Evolutionary conservation across 2,329 filamentous ascomycete species (phyloP).

Genomic region (Aspergillus oerlinghausenensis): DNA sequence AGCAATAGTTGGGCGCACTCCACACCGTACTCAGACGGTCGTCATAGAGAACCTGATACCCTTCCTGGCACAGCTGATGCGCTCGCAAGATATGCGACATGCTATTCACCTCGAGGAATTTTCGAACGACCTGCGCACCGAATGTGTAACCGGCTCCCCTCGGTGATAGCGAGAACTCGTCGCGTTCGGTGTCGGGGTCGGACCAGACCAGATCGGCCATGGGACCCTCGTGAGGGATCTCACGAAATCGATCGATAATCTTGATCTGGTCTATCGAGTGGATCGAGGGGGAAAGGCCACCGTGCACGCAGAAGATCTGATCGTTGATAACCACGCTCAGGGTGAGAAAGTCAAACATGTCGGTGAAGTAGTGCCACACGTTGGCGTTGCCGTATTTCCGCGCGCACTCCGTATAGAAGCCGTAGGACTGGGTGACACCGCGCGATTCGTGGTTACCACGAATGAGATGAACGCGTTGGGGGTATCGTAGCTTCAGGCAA

Average conservation of each 20-base stretch:
- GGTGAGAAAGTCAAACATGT: conserved; percentile 99
- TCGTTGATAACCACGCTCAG: conserved; percentile 97
- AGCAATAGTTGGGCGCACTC: conserved; percentile 96
- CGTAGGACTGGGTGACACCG: conserved; percentile 96
- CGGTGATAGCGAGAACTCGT: conserved; percentile 93
- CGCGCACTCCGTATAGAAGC: conserved; percentile 97
- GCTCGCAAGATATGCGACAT: conserved; percentile 97
- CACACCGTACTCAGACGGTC: conserved; percentile 93
- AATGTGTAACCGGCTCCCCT: conserved; percentile 96
- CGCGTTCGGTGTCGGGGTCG: conserved; percentile 92
- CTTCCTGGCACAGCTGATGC: conserved; percentile 98
- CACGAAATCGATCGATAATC: conserved; percentile 96
- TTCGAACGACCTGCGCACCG: conserved; percentile 94
- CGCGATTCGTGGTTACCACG: conserved; percentile 97
- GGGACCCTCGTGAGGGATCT: conserved; percentile 96
- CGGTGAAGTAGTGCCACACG: conserved; percentile 99
- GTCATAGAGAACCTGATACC: conserved; percentile 94
- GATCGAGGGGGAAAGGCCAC: conserved; percentile 83
- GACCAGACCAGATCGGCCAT: conserved; percentile 99
- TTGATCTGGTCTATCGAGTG: conserved; percentile 99
- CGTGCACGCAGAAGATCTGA: conserved; percentile 98
- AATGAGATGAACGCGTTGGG: conserved; percentile 90
- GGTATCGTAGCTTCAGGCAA: conserved; percentile 95
- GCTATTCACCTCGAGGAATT: conserved; percentile 93
- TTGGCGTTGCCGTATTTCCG: conserved; percentile 98